phyloP scores from a whole-genome alignment of 176 grass and related monocot genomes.

The Phoenix dactylifera region DNA sequence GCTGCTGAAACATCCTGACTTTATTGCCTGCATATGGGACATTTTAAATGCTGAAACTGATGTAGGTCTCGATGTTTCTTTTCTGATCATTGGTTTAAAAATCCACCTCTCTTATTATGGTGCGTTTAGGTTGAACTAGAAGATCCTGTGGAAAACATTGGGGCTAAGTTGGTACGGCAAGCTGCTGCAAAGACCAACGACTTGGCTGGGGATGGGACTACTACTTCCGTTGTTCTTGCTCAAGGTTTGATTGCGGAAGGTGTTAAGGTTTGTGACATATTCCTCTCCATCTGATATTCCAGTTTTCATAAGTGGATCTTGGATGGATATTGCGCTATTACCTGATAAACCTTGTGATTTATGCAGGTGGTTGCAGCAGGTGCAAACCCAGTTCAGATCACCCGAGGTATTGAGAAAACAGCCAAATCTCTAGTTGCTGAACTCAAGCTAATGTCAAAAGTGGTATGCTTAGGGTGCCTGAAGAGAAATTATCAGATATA shows the following conservation, averaged over 20 bases:
- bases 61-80: too few species aligned
- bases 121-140: slow-evolving; percentile 67
- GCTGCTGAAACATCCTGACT: too few species aligned
- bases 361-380: slow-evolving; percentile 86
- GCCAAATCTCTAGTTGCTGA: slow-evolving; percentile 73
- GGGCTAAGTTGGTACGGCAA: slow-evolving; percentile 90
- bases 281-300: neutral
- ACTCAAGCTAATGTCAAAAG: slow-evolving; percentile 70
- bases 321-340: neutral
- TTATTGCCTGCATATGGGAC: too few species aligned
- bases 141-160: slow-evolving; percentile 96
- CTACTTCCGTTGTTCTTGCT: slow-evolving; percentile 97
- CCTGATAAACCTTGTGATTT: neutral
- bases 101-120: neutral
- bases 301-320: neutral
- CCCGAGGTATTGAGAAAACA: slow-evolving; percentile 91
- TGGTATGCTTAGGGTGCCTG: slow-evolving; percentile 25
- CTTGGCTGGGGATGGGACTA: slow-evolving; percentile 88
- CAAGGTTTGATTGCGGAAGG: slow-evolving; percentile 93
- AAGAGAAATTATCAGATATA: neutral
- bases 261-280: slow-evolving; percentile 50
- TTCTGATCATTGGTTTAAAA: too few species aligned
- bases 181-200: slow-evolving; percentile 96
- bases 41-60: too few species aligned
- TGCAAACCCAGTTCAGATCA: slow-evolving; percentile 94